These are phyloP conservation scores for Phytopythium cucurbitacearum DNA, from an alignment of 352 stramenopile genomes.

Conservation along the genomic window DNA sequence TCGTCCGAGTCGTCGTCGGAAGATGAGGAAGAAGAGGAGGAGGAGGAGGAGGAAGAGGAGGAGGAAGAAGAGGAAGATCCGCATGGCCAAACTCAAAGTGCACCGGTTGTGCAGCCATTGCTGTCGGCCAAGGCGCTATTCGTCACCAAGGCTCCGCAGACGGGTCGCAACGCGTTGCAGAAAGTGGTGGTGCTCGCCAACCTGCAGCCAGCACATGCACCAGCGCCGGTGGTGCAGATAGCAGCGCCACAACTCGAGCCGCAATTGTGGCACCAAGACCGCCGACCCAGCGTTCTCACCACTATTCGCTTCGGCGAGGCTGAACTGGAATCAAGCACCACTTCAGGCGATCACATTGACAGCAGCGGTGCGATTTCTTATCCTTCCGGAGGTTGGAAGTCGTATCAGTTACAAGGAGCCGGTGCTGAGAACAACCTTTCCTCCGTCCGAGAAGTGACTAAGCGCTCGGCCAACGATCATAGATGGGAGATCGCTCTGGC, in stretches of 20 bases:
- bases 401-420: too few relatives aligned
- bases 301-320: too few relatives aligned
- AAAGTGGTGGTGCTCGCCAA: constrained; percentile 1
- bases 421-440: too few relatives aligned
- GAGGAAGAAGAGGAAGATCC: constrained; percentile 17
- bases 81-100: constrained; percentile 4
- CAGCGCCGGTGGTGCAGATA: neutral
- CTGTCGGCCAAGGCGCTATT: constrained; percentile 15
- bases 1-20: constrained; percentile 25
- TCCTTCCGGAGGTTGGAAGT: too few relatives aligned
- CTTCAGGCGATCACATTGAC: too few relatives aligned
- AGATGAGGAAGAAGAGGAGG: constrained; percentile 20
- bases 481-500: too few relatives aligned
- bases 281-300: neutral
- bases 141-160: constrained; percentile 11
- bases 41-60: constrained; percentile 5
- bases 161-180: constrained; percentile 3
- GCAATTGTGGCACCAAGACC: constrained; percentile 4
- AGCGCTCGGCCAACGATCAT: too few relatives aligned
- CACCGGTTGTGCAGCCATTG: constrained; percentile 7
- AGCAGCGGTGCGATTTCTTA: too few relatives aligned
- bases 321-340: too few relatives aligned
- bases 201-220: neutral
- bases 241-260: constrained; percentile 12
- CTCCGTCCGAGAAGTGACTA: too few relatives aligned